Conservation (phyloP, 2,329 filamentous ascomycete species). For the Epichloe elymi region DNA sequence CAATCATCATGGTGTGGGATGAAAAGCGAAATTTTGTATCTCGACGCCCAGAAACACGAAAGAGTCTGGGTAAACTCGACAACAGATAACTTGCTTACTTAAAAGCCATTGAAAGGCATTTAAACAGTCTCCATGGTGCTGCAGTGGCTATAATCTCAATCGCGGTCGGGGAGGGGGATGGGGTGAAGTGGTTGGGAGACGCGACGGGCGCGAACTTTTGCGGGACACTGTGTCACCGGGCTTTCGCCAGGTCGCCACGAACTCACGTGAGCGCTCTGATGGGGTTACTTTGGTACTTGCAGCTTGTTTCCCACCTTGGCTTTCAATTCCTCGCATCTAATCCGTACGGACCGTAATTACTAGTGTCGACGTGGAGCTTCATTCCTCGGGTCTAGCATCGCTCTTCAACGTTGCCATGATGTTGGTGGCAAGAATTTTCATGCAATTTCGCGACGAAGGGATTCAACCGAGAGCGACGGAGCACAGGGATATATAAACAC, state of each 20-base stretch:
- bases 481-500: too few relatives aligned
- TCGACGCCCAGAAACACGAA: constrained; percentile 10
- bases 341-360: too few relatives aligned
- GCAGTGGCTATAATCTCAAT: constrained; percentile 5
- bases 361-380: not conserved
- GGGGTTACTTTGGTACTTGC: not conserved
- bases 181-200: constrained; percentile 28
- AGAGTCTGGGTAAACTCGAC: constrained; percentile 13
- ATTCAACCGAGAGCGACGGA: too few relatives aligned
- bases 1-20: constrained; percentile 7
- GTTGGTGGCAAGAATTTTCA: too few relatives aligned
- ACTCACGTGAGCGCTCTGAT: constrained; percentile 26
- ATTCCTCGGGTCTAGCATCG: not conserved
- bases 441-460: too few relatives aligned
- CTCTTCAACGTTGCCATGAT: too few relatives aligned
- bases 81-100: not conserved
- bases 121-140: constrained; percentile 16
- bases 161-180: constrained; percentile 23
- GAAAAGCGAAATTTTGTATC: constrained; percentile 6
- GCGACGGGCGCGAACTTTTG: constrained; percentile 29
- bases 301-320: not conserved
- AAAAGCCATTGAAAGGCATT: constrained; percentile 6
- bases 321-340: not conserved
- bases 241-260: constrained; percentile 28
- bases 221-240: constrained; percentile 18